Base-by-base conservation (phyloP, 495 filamentous ascomycete species). In the Neurospora intermedia region DNA sequence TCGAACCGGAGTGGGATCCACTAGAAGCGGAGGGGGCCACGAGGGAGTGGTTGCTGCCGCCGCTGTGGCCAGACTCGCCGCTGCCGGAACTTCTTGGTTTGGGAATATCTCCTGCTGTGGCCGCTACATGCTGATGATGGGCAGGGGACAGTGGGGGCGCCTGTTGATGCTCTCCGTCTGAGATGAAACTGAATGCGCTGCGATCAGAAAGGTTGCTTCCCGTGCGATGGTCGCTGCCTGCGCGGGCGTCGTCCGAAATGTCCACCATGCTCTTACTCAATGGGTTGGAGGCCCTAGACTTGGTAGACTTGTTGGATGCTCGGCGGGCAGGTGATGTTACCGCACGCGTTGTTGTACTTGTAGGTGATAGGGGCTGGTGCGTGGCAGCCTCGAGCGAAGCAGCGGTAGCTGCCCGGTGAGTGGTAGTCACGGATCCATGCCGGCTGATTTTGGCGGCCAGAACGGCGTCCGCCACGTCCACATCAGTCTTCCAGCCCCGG, bases 401-500 rank as follows among this genome's bases (percentile, higher is more conserved):
- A 70, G 40, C 69, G 27, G 69, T 39, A 13, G 40, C 69, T 27
- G 62, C 20, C 31, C 43, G 35, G 74, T 62, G 73, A 62, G 39
- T 72, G 15, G 74, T 74, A 8, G 76, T 76, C 13, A 72, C 75
- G 31, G 72, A 70, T 1, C 71, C 74, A 62, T 73, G 75, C 18
- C 76, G 73, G 38, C 46, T 72, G 70, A 75, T 76, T 73, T 69
- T 77, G 70, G 72, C 74, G 16, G 79, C 79, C 10, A 88, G 77
- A 41, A 84, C 80, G 9, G 84, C 82, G 72, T 87, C 86, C 45
- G 87, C 83, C 16, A 85, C 87, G 43, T 89, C 86, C 73, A 89
- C 88, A 70, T 90, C 88, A 0, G 83, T 82, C 66, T 88, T 86
- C 90, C 90, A 91, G 75, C 85, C 84, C 69, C 85, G 84, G 23